Conservation (phyloP, 352 stramenopile genomes). For the Pythium sukuiense region DNA sequence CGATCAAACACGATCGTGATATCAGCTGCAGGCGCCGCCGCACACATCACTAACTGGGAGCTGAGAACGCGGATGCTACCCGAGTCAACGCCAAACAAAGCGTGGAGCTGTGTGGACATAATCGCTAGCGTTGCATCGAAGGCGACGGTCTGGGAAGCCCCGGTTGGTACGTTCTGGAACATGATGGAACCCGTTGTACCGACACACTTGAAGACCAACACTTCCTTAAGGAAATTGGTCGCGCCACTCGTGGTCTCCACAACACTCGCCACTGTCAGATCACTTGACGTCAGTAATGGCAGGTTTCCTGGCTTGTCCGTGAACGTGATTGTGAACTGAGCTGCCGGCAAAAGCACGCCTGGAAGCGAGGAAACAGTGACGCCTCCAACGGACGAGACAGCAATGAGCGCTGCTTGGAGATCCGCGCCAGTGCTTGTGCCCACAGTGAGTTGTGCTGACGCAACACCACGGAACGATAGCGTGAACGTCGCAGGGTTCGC, state of each 20-base stretch:
- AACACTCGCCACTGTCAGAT: conserved; percentile 28
- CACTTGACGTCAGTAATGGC: conserved; percentile 33
- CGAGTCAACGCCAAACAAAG: conserved; percentile 49
- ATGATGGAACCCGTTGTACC: conserved; percentile 35
- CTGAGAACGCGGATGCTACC: conserved; percentile 63
- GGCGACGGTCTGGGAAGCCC: conserved; percentile 13
- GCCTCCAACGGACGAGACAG: conserved; percentile 40
- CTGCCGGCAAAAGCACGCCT: conserved; percentile 14
- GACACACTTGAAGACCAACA: conserved; percentile 54
- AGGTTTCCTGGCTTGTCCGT: conserved; percentile 47
- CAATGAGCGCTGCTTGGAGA: conserved; percentile 39
- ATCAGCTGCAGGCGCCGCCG: conserved; percentile 21
- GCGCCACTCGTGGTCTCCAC: conserved; percentile 31
- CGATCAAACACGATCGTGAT: conserved; percentile 67
- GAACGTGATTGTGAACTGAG: conserved; percentile 59
- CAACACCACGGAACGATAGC: conserved; percentile 51
- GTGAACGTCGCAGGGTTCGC: conserved; percentile 36
- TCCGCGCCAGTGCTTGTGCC: conserved; percentile 34
- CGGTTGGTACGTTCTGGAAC: conserved; percentile 29
- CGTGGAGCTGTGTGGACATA: conserved; percentile 42
- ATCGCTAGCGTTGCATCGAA: conserved; percentile 34
- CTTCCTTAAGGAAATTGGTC: conserved; percentile 70
- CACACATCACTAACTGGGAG: conserved; percentile 45
- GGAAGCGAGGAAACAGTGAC: conserved; percentile 43
- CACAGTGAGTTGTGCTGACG: conserved; percentile 32